A percentile compares a stretch with the other conserved stretches of the same genome.
Evolutionary conservation across 805 yeast genomes (phyloP).

Genomic region (Suhomyces kilbournensis): DNA sequence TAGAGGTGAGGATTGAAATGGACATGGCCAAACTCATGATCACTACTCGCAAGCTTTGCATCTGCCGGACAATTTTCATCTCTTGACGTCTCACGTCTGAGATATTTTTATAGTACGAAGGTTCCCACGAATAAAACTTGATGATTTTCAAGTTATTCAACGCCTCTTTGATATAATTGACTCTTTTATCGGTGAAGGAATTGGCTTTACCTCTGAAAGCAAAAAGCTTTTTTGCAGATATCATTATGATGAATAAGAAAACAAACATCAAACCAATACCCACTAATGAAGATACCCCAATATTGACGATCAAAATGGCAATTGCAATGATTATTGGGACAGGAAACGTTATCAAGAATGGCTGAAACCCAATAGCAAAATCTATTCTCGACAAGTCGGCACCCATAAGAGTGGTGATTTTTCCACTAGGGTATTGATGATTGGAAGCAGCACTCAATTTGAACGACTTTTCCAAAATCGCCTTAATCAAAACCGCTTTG

Average conservation of each 20-base stretch:
- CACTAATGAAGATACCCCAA: constrained; percentile 24
- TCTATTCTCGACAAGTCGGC: constrained; percentile 26
- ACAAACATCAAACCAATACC: constrained; percentile 20
- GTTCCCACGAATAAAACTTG: constrained; percentile 90
- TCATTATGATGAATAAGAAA: constrained; percentile 41
- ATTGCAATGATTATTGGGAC: constrained; percentile 22
- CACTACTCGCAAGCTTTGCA: constrained; percentile 65
- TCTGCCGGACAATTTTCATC: constrained; percentile 54
- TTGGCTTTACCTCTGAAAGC: constrained; percentile 55
- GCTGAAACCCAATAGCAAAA: constrained; percentile 27
- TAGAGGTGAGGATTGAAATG: constrained; percentile 68
- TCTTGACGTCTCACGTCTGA: constrained; percentile 57
- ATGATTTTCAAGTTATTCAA: constrained; percentile 74
- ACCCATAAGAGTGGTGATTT: constrained; percentile 28
- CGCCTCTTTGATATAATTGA: constrained; percentile 72
- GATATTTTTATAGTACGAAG: constrained; percentile 62
- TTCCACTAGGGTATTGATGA: constrained; percentile 21
- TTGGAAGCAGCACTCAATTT: constrained; percentile 17
- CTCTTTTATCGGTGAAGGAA: constrained; percentile 70
- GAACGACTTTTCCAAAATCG: constrained; percentile 22
- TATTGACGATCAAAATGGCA: constrained; percentile 20
- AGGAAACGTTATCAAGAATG: constrained; percentile 23
- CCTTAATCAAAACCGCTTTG: constrained; percentile 24
- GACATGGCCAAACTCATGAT: constrained; percentile 62
- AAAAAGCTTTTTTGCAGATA: constrained; percentile 51